Conservation (phyloP, 371 early-diverging fungal genomes). For the Rhizopus arrhizus region DNA sequence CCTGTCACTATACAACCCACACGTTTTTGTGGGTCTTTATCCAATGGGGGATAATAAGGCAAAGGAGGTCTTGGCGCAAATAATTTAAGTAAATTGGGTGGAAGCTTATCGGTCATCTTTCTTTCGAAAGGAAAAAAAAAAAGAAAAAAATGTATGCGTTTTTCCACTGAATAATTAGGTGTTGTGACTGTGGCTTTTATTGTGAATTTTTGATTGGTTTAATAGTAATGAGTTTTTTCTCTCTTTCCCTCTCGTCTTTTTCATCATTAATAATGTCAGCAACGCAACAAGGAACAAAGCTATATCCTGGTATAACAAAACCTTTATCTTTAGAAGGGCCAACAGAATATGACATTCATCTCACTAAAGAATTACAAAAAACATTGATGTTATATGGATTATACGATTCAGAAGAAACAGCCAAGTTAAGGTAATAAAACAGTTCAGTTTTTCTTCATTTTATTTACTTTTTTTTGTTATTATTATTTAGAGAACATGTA, state of each 20-base stretch:
- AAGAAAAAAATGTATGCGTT: background rate
- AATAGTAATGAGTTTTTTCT: background rate
- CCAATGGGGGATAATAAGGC: slow-evolving; percentile 70
- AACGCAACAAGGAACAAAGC: background rate
- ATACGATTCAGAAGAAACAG: slow-evolving; percentile 25
- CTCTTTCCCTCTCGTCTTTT: background rate
- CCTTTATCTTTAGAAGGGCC: slow-evolving; percentile 29
- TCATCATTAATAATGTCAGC: background rate
- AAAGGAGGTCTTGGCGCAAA: slow-evolving; percentile 94
- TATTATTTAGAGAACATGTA: slow-evolving; percentile 54
- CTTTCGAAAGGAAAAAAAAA: slow-evolving; percentile 1
- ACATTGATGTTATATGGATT: slow-evolving; percentile 15
- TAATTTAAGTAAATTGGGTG: slow-evolving; percentile 83
- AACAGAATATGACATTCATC: slow-evolving; percentile 30
- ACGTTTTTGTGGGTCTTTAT: slow-evolving; percentile 70
- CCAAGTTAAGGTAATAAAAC: slow-evolving; percentile 5
- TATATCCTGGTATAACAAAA: slow-evolving; percentile 22
- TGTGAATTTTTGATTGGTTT: too few relatives aligned
- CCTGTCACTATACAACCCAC: slow-evolving; percentile 65
- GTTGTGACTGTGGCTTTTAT: background rate
- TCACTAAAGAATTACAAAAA: slow-evolving; percentile 22
- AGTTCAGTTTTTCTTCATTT: background rate
- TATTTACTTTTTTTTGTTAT: background rate
- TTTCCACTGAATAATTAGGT: background rate
- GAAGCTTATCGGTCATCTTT: slow-evolving; percentile 75